Evolutionary conservation across 345 rosid genomes (phyloP).

Genomic region (Camelina neglecta): DNA sequence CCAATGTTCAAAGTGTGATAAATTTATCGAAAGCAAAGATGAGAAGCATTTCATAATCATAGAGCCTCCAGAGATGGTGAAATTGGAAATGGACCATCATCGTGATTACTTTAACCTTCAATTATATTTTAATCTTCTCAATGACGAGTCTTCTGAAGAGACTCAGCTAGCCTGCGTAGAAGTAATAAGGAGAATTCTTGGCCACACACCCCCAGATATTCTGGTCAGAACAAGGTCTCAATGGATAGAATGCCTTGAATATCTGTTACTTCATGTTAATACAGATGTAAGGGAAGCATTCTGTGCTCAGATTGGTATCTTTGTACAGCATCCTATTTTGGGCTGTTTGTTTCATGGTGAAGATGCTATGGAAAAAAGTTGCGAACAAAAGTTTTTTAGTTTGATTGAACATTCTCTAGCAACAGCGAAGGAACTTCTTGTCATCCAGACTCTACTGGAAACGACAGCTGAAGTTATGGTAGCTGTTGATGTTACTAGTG

Average conservation of each 20-base stretch:
- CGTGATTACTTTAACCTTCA: conserved; percentile 54
- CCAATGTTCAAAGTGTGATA: conserved; percentile 85
- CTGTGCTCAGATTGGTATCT: conserved; percentile 73
- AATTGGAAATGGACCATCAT: conserved; percentile 43
- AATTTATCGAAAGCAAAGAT: conserved; percentile 41
- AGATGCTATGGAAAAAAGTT: conserved; percentile 47
- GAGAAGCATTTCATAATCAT: conserved; percentile 46
- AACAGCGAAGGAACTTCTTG: conserved; percentile 65
- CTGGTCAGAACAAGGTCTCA: conserved; percentile 57
- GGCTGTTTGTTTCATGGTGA: conserved; percentile 59
- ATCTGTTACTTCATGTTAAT: conserved; percentile 65
- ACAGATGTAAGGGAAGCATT: conserved; percentile 83
- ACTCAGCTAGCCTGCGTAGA: conserved; percentile 85
- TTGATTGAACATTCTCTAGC: conserved; percentile 62
- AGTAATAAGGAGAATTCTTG: conserved; percentile 69
- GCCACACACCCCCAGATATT: conserved; percentile 58
- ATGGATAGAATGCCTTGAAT: conserved; percentile 74
- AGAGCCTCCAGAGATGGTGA: conserved; percentile 44
- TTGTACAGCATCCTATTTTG: conserved; percentile 56
- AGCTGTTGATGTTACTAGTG: conserved; percentile 65
- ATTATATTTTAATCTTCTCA: conserved; percentile 69
- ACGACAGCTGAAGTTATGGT: conserved; percentile 76
- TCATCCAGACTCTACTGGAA: conserved; percentile 80
- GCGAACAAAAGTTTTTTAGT: conserved; percentile 58
- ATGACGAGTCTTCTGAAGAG: conserved; percentile 76